Evolutionary conservation across 2,329 filamentous ascomycete genomes (phyloP), one percentile per base, ranked within the genome.

Genomic region (Pleoardoris graminearum): DNA sequence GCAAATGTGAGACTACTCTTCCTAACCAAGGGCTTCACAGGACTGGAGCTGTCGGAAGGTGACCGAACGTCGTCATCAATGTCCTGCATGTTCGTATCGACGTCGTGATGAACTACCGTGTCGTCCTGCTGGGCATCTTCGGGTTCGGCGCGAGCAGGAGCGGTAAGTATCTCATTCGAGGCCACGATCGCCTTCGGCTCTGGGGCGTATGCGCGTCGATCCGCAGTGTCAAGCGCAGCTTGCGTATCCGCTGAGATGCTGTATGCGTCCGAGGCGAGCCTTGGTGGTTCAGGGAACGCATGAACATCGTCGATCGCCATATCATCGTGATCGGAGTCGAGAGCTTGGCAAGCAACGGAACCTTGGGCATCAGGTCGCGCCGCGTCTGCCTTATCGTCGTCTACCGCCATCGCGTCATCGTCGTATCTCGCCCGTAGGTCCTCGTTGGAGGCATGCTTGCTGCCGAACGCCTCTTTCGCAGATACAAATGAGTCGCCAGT

Each of bases 1-100:
- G 94, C 91, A 75, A 99, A 97, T 53, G 89, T 96, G 54, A 99
- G 81, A 70, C 93, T 97, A 75, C 92, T 96, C 79, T 97, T 97
- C 54, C 93, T 87, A 60, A 95, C 83, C 25, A 90, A 79, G 1
- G 88, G 88, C 60, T 90, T 82, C 43, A 89, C 85, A 0, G 89
- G 89, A 61, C 88, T 92, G 0, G 89, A 90, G 0, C 78, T 81
- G 42, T 90, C 87, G 2, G 87, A 89, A 14, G 83, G 82, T 3
- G 86, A 88, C 54, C 80, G 77, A 19, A 75, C 75, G 55, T 82
- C 82, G 50, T 82, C 83, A 33, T 83, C 80, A 41, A 70, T 27
- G 10, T 27, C 61, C 14, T 75, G 74, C 62, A 76, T 73, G 12
- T 75, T 68, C 22, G 75, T 71, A 19, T 74, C 70, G 7, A 68